A percentile compares a stretch with the other conserved stretches of the same genome.
Conservation (phyloP, 257 asterid genomes). For the Nyctanthes arbortristis region DNA sequence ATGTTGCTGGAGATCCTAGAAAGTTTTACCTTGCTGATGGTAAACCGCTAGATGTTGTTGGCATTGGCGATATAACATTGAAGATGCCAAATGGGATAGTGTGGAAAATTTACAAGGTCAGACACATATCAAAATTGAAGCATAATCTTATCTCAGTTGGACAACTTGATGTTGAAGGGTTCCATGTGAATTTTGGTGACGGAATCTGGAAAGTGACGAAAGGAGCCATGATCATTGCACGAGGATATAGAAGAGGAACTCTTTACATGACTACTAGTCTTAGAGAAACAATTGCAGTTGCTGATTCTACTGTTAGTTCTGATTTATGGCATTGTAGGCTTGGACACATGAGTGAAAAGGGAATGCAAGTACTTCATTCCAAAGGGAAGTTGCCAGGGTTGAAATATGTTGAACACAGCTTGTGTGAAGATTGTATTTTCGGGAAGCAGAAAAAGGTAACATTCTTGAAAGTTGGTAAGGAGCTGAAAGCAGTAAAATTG, state of each 20-base stretch:
- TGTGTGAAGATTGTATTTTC: too few relatives aligned
- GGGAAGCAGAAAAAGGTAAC: conserved; percentile 2
- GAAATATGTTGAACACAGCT: background rate
- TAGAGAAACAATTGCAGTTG: background rate
- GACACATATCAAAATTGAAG: too few relatives aligned
- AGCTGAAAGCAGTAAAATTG: background rate
- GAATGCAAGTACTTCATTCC: background rate
- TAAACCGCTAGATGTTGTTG: too few relatives aligned
- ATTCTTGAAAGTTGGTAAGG: background rate
- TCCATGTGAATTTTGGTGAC: background rate
- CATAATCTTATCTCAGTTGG: conserved; percentile 6
- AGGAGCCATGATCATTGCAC: conserved; percentile 6
- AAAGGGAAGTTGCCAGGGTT: background rate
- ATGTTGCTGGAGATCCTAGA: too few relatives aligned
- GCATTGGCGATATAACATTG: too few relatives aligned
- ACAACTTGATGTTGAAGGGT: conserved; percentile 11
- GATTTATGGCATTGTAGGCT: background rate
- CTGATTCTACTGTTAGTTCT: background rate
- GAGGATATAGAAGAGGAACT: background rate
- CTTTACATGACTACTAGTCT: background rate
- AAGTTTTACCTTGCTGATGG: too few relatives aligned
- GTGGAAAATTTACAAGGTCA: too few relatives aligned
- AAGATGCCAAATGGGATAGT: too few relatives aligned
- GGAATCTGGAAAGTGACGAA: background rate
- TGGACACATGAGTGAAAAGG: conserved; percentile 6